A percentile compares a stretch with the other conserved stretches of the same genome.
phyloP scores from a whole-genome alignment of 2,329 filamentous ascomycete genomes.

The Colletotrichum sp. region DNA sequence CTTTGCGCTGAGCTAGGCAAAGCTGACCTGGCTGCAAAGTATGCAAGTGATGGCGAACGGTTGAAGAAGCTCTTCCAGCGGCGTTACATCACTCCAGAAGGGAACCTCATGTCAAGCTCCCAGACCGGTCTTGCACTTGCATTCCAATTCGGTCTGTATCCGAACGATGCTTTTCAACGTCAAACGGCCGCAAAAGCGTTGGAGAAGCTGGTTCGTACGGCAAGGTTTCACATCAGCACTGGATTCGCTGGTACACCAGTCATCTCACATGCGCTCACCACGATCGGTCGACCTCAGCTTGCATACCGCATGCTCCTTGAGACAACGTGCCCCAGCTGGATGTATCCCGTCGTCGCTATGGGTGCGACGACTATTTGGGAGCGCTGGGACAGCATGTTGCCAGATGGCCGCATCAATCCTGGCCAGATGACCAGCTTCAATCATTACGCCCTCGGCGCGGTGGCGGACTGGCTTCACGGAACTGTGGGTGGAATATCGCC shows the following conservation, averaged over 20 bases:
- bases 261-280: conserved; percentile 14
- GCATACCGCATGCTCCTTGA: conserved; percentile 43
- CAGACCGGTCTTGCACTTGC: conserved; percentile 11
- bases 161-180: background rate
- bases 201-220: conserved; percentile 2
- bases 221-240: conserved; percentile 9
- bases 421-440: conserved; percentile 47
- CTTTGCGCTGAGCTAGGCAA: background rate
- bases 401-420: conserved; percentile 40
- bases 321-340: conserved; percentile 39
- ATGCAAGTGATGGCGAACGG: background rate
- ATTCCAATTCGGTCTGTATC: conserved; percentile 12
- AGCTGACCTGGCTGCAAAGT: background rate
- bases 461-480: conserved; percentile 41
- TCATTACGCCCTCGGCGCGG: conserved; percentile 44
- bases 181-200: conserved; percentile 1
- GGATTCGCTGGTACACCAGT: conserved; percentile 12
- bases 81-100: conserved; percentile 13
- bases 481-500: conserved; percentile 27
- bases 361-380: conserved; percentile 47
- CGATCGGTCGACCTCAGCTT: conserved; percentile 13
- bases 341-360: conserved; percentile 39
- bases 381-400: conserved; percentile 44
- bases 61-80: background rate
- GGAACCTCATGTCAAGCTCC: conserved; percentile 9